Base-by-base conservation (phyloP, 495 filamentous ascomycete species). In the Haplographium delicatum region DNA sequence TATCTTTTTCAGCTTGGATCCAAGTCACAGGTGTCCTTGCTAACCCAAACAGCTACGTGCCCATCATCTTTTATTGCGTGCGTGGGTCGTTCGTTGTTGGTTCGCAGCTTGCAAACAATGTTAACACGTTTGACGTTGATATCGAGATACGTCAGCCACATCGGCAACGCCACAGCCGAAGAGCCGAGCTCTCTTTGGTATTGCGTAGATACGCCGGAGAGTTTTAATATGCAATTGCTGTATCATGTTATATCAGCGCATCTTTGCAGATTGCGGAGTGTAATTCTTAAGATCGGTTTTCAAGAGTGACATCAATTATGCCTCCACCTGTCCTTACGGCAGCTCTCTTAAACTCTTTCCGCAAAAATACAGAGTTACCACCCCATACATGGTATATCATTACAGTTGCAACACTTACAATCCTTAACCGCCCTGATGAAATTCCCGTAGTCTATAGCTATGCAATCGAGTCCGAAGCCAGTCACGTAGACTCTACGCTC, bases 371-470 rank as follows among this genome's bases (percentile, higher is more conserved):
- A 13, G 47, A 67, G 26, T 65, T 81, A 4, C 78, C 78, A 15
- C 53, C 47, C 9, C 59, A 76, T 39, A 66, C 65, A 16, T 81
- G 78, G 71, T 78, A 81, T 55, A 68, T 77, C 51, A 63, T 80
- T 31, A 66, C 71, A n/a, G 72, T 68, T 4, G 68, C 72, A 5
- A 71, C 75, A 1, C 68, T 81, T 23, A 71, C 69, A 11, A 59
- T 69, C 13, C 58, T 81, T 13, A 81, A 81, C 56, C 66, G 72
- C 1, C 70, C 76, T n/a, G 67, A 75, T 40, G 73, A 80, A 50
- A 72, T 81, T 13, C 64, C 70, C 1, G 62, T 62, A 23, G 66
- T 81, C 8, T 77, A 74, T 54, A 50, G 64, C 8, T 58, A 70
- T 56, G 74, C 2, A 8, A 47, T 76, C 8, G 60, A 64, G 8